Base-by-base conservation (phyloP, 352 stramenopile genomes). In the Phytopythium oedochilum region DNA sequence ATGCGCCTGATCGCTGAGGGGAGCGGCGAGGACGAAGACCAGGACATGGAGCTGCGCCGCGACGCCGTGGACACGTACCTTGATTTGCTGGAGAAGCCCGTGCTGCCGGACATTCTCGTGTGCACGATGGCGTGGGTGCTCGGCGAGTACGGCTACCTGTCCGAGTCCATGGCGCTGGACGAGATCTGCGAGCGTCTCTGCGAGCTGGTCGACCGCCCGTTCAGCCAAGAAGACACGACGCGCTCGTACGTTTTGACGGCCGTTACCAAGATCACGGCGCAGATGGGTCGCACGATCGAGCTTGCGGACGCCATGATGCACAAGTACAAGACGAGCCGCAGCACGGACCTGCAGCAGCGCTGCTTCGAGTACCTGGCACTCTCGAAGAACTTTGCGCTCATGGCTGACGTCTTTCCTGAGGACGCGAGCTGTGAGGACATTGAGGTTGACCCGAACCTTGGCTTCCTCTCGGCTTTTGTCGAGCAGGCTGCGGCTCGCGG, bases 81-180 rank as follows among this genome's bases (percentile, higher is more conserved):
- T 22, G 94, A 97, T 57, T 68, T 99, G 29, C 78, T 99, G 43
- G 93, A 98, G 32, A 95, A 90, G 39, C 90, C 95, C n/a, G 82
- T 97, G 47, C 81, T 99, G 39, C 92, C 96, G 3, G 86, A 96
- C 62, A 96, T 99, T 36, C 78, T 99, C 40, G 86, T 99, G 64
- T 98, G 92, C 68, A 98, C 97, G 4, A 98, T 99, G 83, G 86
- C 97, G 6, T 99, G 97, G 97, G 93, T 98, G 29, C 86, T 99
- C 39, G 98, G 98, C 42, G 97, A 99, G 83, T 99, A 99, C 71
- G 97, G 91, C 18, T 99, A 99, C 68, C 78, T 99, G 35, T 97
- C 92, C 20, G 89, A 97, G 6, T 79, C 75, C 20, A 96, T 96
- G 72, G 82, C 92, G 42, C 74, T 99, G 14, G 90, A 98, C 40